Evolutionary conservation across 2,329 filamentous ascomycete species (phyloP).

Genomic region (Penicillium sp.): DNA sequence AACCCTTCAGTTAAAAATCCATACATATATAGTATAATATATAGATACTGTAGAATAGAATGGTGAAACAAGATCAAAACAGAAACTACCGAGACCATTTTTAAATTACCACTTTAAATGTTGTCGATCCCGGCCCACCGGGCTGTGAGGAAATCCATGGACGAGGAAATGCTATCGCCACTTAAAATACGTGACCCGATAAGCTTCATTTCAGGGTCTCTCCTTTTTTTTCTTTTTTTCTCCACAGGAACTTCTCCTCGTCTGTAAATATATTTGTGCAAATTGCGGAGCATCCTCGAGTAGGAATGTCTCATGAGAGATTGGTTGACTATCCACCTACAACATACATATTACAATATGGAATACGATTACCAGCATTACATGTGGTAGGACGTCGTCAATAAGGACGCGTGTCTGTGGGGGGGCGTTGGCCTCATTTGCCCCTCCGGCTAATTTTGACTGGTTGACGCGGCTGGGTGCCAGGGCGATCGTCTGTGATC

Average conservation of each 20-base stretch:
- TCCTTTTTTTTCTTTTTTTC: background rate
- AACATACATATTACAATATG: background rate
- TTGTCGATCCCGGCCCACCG: conserved; percentile 23
- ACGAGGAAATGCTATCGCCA: conserved; percentile 11
- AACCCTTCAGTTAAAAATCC: too few species aligned
- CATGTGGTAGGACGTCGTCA: background rate
- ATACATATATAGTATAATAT: too few species aligned
- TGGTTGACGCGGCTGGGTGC: conserved; percentile 17
- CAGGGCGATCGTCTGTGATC: conserved; percentile 22
- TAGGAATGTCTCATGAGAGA: background rate
- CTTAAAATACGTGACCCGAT: conserved; percentile 7
- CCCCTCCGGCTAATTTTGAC: conserved; percentile 13
- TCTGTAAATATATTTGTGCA: background rate
- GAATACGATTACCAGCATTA: background rate
- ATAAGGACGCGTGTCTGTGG: conserved; percentile 25
- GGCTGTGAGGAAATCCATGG: conserved; percentile 9
- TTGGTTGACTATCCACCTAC: background rate
- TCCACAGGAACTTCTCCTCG: background rate
- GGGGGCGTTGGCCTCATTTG: conserved; percentile 9
- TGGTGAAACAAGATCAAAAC: background rate
- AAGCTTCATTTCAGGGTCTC: conserved; percentile 16
- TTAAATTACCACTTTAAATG: conserved; percentile 2
- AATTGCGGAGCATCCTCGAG: background rate
- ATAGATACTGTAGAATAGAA: too few species aligned
- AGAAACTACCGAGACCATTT: background rate